Base-by-base conservation (phyloP, 257 asterid species). In the Petunia axillaris region DNA sequence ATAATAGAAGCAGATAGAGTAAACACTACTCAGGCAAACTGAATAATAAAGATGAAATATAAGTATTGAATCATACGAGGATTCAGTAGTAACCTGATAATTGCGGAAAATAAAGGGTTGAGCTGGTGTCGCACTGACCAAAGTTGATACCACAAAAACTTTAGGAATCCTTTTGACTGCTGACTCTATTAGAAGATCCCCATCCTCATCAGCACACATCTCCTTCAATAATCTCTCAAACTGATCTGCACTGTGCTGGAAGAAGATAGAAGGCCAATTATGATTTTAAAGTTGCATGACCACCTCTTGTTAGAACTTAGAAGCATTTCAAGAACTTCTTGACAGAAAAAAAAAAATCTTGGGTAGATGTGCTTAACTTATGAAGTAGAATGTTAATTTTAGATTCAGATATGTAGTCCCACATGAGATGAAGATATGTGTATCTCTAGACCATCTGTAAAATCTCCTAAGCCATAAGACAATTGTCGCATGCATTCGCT, bases 171-270 rank as follows among this genome's bases (percentile, higher is more conserved):
- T 90, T 89, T 92, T 96, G 81, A 90, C 93, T 25, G 98, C 92
- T 50, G 99, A 96, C 85, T 96, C 99, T 86, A 96, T 96, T 66
- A 96, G 89, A 85, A 96, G 98, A 89, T 96, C 97, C 38, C 99
- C 99, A 80, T 96, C 98, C 64, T 96, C 98, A 65, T 94, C 98
- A 82, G 98, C 91, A 84, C 98, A 94, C 88, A 94, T 89, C 88
- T 96, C 99, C 91, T 89, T 90, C 87, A 96, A 85, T 89, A 96
- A 87, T 83, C 85, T 91, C 97, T 96, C 99, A 82, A 96, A 96
- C 88, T 94, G 98, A 77, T 96, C 98, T 80, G 99, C 98, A 89
- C 97, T 96, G 88, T 96, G 98, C 98, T 96, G 98, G 83, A 92
- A 91, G 85, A 87, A 84, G 70, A 85, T 76, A 85, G 85, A 82